A percentile compares a stretch with the other conserved stretches of the same genome.
These are phyloP conservation scores for Zygnema cylindricum DNA, from an alignment of 139 green algal species.

Conservation along the genomic window DNA sequence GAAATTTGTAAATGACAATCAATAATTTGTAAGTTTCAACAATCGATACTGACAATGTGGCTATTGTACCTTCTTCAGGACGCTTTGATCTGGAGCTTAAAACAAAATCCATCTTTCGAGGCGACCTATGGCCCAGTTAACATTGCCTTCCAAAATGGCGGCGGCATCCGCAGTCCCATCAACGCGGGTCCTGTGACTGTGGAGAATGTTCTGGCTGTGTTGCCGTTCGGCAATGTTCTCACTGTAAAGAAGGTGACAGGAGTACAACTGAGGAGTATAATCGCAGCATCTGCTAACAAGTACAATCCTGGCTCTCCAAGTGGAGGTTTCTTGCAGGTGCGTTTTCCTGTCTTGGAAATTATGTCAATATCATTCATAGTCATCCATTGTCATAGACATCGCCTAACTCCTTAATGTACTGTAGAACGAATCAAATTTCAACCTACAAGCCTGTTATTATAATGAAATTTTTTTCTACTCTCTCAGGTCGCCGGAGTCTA, in stretches of 20 bases:
- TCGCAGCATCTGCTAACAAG: background rate
- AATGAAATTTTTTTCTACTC: background rate
- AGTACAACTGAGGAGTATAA: background rate
- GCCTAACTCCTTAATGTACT: too few species aligned
- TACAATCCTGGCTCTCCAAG: background rate
- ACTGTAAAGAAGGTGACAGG: background rate
- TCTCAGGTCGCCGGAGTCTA: conserved; percentile 45
- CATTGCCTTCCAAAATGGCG: conserved; percentile 51
- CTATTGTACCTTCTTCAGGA: too few species aligned
- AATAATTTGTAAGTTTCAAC: too few species aligned
- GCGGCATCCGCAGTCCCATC: conserved; percentile 52
- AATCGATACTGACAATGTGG: too few species aligned
- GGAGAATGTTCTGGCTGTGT: conserved; percentile 26
- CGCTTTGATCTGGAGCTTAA: conserved; percentile 39
- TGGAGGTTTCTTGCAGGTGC: background rate
- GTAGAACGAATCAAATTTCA: too few species aligned
- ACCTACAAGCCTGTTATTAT: too few species aligned
- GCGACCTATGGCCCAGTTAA: conserved; percentile 4
- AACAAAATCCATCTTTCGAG: conserved; percentile 14
- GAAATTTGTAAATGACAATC: too few species aligned
- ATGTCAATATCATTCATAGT: too few species aligned
- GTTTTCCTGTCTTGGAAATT: background rate
- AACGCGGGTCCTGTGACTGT: conserved; percentile 40
- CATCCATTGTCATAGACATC: too few species aligned
- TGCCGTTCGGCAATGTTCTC: conserved; percentile 62